Evolutionary conservation across 2,329 filamentous ascomycete genomes (phyloP), one percentile per base, ranked within the genome.

Genomic region (Trichoderma oligosporum): DNA sequence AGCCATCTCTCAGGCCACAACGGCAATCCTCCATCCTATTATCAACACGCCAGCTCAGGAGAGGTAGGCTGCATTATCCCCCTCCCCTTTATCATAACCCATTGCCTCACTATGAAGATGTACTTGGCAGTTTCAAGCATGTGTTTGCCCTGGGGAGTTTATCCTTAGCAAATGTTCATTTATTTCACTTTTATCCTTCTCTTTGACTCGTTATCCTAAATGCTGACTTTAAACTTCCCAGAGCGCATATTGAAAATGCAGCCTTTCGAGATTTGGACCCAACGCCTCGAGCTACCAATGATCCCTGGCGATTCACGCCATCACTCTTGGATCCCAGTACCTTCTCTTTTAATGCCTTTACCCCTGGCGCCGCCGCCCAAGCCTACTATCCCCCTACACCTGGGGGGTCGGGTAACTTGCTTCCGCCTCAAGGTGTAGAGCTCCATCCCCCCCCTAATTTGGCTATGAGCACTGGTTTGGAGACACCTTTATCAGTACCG

Each of bases 381-480:
- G 89, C 87, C 12, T 94, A 94, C 73, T 97, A 96, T 73, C 92
- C 91, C 7, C 89, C 92, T 2, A 95, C 90, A 1, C 88, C 91
- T 2, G 89, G 88, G 61, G 88, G 88, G 44, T 87, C 85, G 61
- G 90, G 88, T 68, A 88, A 88, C 16, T 74, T 93, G 62, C 95
- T 91, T 68, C 90, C 95, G 69, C 84, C 82, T 51, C 89, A 92
- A 71, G 88, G 90, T 35, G 89, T 90, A 49, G 91, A 96, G 71
- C 78, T 97, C 56, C 91, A 24, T 4, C 57, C 96, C 71, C 95
- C 91, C 2, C 91, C 91, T 4, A 85, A 82, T 29, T 78, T 92
- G 66, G 82, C 82, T 38, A 78, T 93, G 61, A 85, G 86, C 41
- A 82, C 94, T 76, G 89, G 89, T 38, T 77, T 96, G 61, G 85